Percentiles rank a stretch among this genome's conserved stretches.
Evolutionary conservation across 2,329 filamentous ascomycete genomes (phyloP).

Genomic region (Pseudocercospora fuligena): DNA sequence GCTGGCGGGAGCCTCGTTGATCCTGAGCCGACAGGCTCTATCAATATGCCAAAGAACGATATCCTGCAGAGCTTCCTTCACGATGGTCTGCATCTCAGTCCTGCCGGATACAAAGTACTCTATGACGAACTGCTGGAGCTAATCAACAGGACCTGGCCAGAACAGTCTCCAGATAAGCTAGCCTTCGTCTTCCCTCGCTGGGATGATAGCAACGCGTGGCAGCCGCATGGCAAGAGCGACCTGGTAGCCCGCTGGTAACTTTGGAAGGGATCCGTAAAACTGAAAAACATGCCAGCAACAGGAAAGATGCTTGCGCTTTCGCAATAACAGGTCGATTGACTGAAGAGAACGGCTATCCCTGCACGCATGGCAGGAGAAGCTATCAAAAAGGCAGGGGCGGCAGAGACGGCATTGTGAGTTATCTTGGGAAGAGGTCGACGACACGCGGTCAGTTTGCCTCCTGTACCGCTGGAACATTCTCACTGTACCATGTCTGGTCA

Average conservation of each 20-base stretch:
- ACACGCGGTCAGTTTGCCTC: background rate
- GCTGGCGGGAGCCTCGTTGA: slow-evolving; percentile 55
- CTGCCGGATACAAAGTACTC: slow-evolving; percentile 61
- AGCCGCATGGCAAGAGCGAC: background rate
- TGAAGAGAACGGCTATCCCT: background rate
- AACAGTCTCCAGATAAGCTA: slow-evolving; percentile 58
- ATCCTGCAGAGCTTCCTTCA: slow-evolving; percentile 57
- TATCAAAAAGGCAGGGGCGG: background rate
- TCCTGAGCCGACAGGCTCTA: slow-evolving; percentile 52
- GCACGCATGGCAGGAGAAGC: background rate
- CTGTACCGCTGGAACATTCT: background rate
- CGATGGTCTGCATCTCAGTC: slow-evolving; percentile 66
- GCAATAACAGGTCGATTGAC: background rate
- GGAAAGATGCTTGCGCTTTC: background rate
- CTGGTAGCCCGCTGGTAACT: background rate
- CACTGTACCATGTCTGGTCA: slow-evolving; percentile 2
- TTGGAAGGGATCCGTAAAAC: background rate
- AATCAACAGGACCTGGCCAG: slow-evolving; percentile 59
- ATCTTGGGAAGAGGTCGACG: background rate
- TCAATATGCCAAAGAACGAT: slow-evolving; percentile 63
- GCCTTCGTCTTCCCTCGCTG: slow-evolving; percentile 60
- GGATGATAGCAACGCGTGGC: slow-evolving; percentile 43
- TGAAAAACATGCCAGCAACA: background rate
- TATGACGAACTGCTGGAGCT: slow-evolving; percentile 59
- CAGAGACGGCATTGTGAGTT: background rate